Conservation (phyloP, 1,284 basidiomycete species). For the Malassezia furfur region DNA sequence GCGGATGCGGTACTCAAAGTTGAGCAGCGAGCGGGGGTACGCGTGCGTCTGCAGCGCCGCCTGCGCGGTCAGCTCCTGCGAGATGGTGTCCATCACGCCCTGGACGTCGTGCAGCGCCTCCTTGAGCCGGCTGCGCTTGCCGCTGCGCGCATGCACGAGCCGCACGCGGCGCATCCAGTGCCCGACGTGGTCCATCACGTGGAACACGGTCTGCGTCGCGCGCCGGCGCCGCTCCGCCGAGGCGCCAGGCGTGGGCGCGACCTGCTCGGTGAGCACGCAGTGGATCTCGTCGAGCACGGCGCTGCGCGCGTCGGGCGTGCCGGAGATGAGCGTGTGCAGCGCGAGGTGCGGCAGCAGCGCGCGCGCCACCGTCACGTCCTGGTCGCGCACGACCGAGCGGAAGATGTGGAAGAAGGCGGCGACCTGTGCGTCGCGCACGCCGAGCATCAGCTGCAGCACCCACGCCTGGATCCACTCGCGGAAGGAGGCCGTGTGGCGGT, state of each 20-base stretch:
- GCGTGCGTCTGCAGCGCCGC: slow-evolving; percentile 89
- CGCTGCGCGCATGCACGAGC: slow-evolving; percentile 27
- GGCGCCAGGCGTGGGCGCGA: slow-evolving; percentile 48
- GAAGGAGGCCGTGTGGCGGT: slow-evolving; percentile 66
- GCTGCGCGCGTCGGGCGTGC: slow-evolving; percentile 54
- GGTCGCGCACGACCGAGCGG: slow-evolving; percentile 67
- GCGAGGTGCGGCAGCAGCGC: slow-evolving; percentile 86
- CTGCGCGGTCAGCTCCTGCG: slow-evolving; percentile 78
- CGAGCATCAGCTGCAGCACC: slow-evolving; percentile 68
- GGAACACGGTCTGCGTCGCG: slow-evolving; percentile 73
- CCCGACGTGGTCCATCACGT: slow-evolving; percentile 86
- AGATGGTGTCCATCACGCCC: slow-evolving; percentile 68
- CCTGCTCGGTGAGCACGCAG: slow-evolving; percentile 76
- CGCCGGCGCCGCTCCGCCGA: slow-evolving; percentile 33
- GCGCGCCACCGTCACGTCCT: slow-evolving; percentile 82
- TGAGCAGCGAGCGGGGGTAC: slow-evolving; percentile 86
- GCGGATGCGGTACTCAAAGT: slow-evolving; percentile 63
- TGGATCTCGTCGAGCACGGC: slow-evolving; percentile 69
- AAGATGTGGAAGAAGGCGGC: slow-evolving; percentile 61
- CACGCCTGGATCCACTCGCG: slow-evolving; percentile 92
- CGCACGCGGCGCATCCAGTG: slow-evolving; percentile 64
- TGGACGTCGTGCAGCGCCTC: slow-evolving; percentile 55
- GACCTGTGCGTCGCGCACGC: slow-evolving; percentile 40
- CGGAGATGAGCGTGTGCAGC: slow-evolving; percentile 73
- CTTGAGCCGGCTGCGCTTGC: slow-evolving; percentile 20